Percentiles rank a stretch among this genome's conserved stretches.
Evolutionary conservation across 305 asterid genomes (phyloP).

Genomic region (Fraxinus platypoda): DNA sequence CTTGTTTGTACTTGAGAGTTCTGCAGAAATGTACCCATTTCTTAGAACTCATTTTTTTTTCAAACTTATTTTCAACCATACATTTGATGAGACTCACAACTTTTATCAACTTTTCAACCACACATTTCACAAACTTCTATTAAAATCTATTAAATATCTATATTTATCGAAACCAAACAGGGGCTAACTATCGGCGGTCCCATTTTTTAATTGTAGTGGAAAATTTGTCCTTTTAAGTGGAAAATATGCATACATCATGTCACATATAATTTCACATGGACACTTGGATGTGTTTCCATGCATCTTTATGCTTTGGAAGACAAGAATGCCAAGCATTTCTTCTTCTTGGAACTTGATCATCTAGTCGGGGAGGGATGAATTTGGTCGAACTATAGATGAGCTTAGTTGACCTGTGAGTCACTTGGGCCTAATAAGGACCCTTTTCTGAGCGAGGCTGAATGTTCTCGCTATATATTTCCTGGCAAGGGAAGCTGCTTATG

Average conservation of each 20-base stretch:
- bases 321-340: neutral
- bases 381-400: neutral
- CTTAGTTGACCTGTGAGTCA: neutral
- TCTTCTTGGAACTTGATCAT: conserved; percentile 8
- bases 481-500: neutral
- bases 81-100: too few relatives aligned
- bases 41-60: too few relatives aligned
- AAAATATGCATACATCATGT: neutral
- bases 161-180: too few relatives aligned
- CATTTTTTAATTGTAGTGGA: neutral
- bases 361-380: neutral
- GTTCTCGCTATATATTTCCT: neutral
- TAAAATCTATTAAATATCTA: too few relatives aligned
- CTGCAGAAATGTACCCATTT: neutral
- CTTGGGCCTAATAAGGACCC: neutral
- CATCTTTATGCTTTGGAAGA: neutral
- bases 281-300: neutral
- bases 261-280: neutral
- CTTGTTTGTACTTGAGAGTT: neutral
- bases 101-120: too few relatives aligned
- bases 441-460: neutral
- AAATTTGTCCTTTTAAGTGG: neutral
- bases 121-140: too few relatives aligned
- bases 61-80: too few relatives aligned
- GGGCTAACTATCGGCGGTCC: neutral